A percentile compares a stretch with the other conserved stretches of the same genome.
Evolutionary conservation across 2,329 filamentous ascomycete genomes (phyloP).

Genomic region (Hypoxylon sp.): DNA sequence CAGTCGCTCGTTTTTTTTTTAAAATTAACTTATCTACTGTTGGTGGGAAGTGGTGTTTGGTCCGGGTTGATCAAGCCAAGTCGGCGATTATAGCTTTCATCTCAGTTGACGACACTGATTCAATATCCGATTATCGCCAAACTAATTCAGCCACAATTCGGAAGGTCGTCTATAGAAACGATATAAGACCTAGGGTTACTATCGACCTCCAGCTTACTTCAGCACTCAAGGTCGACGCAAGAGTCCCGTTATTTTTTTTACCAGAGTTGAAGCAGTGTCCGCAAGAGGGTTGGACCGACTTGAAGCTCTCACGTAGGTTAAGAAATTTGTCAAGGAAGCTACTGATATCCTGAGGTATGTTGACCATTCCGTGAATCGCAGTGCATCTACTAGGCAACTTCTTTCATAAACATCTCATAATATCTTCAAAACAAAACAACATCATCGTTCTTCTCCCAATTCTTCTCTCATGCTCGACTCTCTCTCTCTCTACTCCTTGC

Average conservation of each 20-base stretch:
- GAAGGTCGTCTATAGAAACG: neutral
- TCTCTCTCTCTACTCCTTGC: too few species aligned
- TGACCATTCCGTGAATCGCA: too few species aligned
- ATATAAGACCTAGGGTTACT: too few species aligned
- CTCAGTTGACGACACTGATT: neutral
- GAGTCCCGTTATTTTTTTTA: neutral
- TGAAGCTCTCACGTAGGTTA: neutral
- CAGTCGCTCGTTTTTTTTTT: conserved; percentile 40
- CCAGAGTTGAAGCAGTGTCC: neutral
- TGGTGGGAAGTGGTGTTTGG: conserved; percentile 14
- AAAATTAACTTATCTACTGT: conserved; percentile 18
- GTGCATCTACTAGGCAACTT: too few species aligned
- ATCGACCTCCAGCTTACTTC: too few species aligned
- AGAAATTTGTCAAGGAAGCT: conserved; percentile 3
- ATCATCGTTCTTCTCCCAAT: too few species aligned
- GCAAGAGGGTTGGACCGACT: neutral
- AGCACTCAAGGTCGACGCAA: too few species aligned
- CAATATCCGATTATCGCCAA: conserved; percentile 5
- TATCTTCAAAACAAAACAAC: too few species aligned
- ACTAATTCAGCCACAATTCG: conserved; percentile 1
- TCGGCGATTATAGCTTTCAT: conserved; percentile 8
- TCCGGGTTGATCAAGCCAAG: conserved; percentile 4
- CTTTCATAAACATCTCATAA: too few species aligned
- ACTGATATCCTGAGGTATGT: conserved; percentile 23
- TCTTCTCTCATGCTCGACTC: too few species aligned